Evolutionary conservation across 768 basidiomycete species (phyloP), one percentile per base, ranked within the genome.

Genomic region (Suillus cothurnatus): DNA sequence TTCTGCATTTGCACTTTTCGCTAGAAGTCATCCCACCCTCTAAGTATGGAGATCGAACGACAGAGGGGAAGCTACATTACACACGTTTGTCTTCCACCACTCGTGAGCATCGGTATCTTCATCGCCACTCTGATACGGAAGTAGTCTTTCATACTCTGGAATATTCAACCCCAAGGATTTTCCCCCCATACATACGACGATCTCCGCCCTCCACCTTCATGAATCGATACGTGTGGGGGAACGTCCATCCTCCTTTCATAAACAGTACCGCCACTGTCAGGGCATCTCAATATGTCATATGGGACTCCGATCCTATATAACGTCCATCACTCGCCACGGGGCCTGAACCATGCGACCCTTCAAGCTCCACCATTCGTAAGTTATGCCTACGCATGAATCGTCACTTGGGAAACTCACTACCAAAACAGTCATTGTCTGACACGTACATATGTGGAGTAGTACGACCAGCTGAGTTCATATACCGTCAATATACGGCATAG

Each of bases 381-480:
- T 53, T 5, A 8, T 39, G n/a, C 58, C 2, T 41, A 14, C 34
- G 14, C 38, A 21, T 21, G 28, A n/a, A 34, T 55, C 53, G 11
- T n/a, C 32, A 4, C 26, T 41, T 39, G 19, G 58, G 58, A 41
- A 12, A 41, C 17, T 59, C 39, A 4, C 19, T 41, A 41, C 58
- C 28, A 31, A 59, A 59, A 41, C 17, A 21, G 58, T 59, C 11
- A 12, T 28, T 26, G 3, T 34, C 21, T 55, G 53, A 41, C 38
- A 59, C 58, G 39, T 59, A 59, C 28, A 43, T 28, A 28, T 34
- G 53, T 55, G 32, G 53, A 55, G 53, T 55, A 55, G 53, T 55
- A 31, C 52, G 19, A 12, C 28, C 52, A 53, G 28, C 52, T 53
- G 52, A 55, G 53, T 55, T 28, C 31, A 21, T 19, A 0, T 15